Evolutionary conservation across 768 basidiomycete species (phyloP).

Genomic region (Phanerochaete carnosa): DNA sequence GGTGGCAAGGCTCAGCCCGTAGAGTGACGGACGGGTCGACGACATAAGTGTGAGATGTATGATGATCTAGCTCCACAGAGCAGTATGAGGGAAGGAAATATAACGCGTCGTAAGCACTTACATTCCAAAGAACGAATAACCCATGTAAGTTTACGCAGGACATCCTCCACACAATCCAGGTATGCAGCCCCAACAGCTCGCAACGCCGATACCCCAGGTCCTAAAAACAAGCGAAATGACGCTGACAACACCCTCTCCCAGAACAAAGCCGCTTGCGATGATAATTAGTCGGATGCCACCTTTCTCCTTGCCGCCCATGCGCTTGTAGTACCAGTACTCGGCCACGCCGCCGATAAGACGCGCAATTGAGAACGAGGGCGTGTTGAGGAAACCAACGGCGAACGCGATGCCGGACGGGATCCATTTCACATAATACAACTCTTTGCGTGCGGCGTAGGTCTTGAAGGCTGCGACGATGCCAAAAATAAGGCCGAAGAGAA

Average conservation of each 20-base stretch:
- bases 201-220: slow-evolving; percentile 68
- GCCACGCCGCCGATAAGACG: slow-evolving; percentile 84
- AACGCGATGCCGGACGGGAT: slow-evolving; percentile 93
- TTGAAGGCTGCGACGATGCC: slow-evolving; percentile 65
- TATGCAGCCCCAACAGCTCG: slow-evolving; percentile 86
- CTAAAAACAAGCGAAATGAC: slow-evolving; percentile 73
- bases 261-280: slow-evolving; percentile 90
- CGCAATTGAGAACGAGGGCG: slow-evolving; percentile 91
- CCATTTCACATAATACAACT: slow-evolving; percentile 61
- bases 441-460: slow-evolving; percentile 47
- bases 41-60: too few relatives aligned
- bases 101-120: background rate
- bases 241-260: slow-evolving; percentile 92
- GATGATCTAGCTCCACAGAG: too few relatives aligned
- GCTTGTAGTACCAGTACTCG: slow-evolving; percentile 60
- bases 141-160: slow-evolving; percentile 24
- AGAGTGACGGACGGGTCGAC: too few relatives aligned
- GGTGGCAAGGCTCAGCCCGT: too few relatives aligned
- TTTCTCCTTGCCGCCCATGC: slow-evolving; percentile 43
- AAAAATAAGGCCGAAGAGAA: slow-evolving; percentile 70
- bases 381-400: slow-evolving; percentile 94
- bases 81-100: too few relatives aligned
- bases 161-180: slow-evolving; percentile 74
- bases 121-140: background rate
- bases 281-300: slow-evolving; percentile 77